A percentile compares a stretch with the other conserved stretches of the same genome.
Conservation (phyloP, 2,329 filamentous ascomycete genomes). For the Apiospora malaysiana region DNA sequence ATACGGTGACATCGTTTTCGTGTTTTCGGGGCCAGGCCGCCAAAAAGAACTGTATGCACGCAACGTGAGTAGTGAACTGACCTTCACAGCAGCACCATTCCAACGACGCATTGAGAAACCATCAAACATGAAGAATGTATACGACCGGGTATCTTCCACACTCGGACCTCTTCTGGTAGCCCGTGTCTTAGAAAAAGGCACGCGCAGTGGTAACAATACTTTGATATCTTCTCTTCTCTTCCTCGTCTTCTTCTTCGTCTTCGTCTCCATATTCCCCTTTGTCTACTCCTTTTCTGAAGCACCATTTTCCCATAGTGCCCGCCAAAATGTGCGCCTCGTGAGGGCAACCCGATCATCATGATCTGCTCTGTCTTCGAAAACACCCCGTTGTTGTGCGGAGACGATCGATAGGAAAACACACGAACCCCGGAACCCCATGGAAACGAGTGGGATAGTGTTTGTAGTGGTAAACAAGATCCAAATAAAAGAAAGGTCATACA, state of each 20-base stretch:
- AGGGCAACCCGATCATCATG: background rate
- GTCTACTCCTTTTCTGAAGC: background rate
- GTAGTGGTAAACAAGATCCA: background rate
- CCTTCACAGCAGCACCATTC: background rate
- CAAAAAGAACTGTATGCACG: background rate
- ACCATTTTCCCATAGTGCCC: background rate
- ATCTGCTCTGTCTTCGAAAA: background rate
- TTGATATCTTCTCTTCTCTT: background rate
- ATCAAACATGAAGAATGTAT: background rate
- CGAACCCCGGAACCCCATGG: background rate
- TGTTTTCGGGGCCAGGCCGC: background rate
- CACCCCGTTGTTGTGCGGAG: background rate
- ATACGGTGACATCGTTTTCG: background rate
- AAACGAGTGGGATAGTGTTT: background rate
- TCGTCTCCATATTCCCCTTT: background rate
- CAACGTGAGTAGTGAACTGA: background rate
- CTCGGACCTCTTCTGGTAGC: background rate
- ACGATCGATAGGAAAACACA: background rate
- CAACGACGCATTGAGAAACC: background rate
- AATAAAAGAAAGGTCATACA: conserved; percentile 15
- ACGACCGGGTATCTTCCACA: background rate
- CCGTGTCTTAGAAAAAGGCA: background rate
- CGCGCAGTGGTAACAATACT: background rate
- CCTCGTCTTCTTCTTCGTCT: background rate
- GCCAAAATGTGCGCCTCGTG: background rate